Evolutionary conservation across 2,329 filamentous ascomycete genomes (phyloP), one percentile per base, ranked within the genome.

Genomic region (Lojkania enalia): DNA sequence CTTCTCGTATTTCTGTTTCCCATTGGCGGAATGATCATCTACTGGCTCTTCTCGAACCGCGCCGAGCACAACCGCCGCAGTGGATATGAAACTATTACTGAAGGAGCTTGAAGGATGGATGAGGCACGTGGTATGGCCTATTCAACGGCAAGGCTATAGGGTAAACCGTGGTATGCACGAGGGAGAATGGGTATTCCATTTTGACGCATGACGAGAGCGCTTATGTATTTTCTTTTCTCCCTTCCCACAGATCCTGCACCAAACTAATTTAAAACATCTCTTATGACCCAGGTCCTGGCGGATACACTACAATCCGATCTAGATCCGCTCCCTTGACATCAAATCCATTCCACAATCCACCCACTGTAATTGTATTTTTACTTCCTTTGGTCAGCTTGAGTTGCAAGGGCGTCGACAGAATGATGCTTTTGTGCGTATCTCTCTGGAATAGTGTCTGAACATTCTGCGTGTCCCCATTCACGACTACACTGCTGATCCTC

Each of bases 1-100:
- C 71, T 85, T 1, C 71, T 83, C 32, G 80, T 85, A 58, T 85
- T 85, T 72, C 66, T 85, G 50, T 84, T 85, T 71, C 83, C 83
- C 3, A 71, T 86, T 37, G 63, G 80, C 53, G 83, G 83, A 47
- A 73, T 84, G 65, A 66, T 84, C 57, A 69, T 84, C 66, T 86
- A 85, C 70, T 85, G 74, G 62, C 68, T 86, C 40, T 84, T 85
- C 70, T 83, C 81, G 35, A 80, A 85, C 70, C 79, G 82, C 39
- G 70, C 72, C 32, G 71, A 75, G 20, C 80, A 84, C 64, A 79
- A 76, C 62, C 71, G 71, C 27, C 72, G 73, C 32, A 66, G 72
- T 7, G 76, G 75, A n/a, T 84, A 84, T 57, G 80, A 84, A 67
- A 65, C 46, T 21, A 54, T 48, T 15, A 33, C 30, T 27, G n/a